These are phyloP conservation scores for Tetrahymena elliotti DNA, from an alignment of 73 alveolate genomes.

Conservation along the genomic window DNA sequence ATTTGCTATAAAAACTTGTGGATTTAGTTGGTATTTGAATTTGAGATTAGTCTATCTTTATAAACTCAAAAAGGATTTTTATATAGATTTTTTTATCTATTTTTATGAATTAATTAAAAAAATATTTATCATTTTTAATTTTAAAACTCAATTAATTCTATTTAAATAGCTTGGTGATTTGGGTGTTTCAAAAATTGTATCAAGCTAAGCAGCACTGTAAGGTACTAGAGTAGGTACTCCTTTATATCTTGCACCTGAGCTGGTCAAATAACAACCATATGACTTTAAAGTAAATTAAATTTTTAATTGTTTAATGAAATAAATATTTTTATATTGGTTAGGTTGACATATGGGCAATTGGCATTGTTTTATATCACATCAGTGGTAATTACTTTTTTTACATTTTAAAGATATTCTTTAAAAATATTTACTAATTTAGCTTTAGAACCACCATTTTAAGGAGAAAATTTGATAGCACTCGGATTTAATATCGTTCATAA, in stretches of 20 bases:
- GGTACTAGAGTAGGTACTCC: slow-evolving; percentile 98
- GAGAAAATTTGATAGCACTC: background rate
- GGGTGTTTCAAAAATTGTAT: slow-evolving; percentile 89
- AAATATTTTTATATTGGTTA: background rate
- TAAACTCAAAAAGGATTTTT: background rate
- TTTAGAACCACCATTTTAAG: background rate
- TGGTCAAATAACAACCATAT: slow-evolving; percentile 89
- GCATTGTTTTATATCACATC: background rate
- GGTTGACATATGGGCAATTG: background rate
- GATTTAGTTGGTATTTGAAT: too few relatives aligned
- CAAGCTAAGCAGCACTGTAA: slow-evolving; percentile 66
- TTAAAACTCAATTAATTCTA: slow-evolving; percentile 9
- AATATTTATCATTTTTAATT: too few relatives aligned
- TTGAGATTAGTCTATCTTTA: background rate
- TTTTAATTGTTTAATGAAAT: background rate
- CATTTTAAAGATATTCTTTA: background rate
- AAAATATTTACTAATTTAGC: background rate
- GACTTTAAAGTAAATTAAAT: slow-evolving; percentile 52
- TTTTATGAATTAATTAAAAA: too few relatives aligned
- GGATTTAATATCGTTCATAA: background rate
- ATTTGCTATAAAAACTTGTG: too few relatives aligned
- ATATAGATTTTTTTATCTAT: background rate
- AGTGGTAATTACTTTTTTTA: background rate
- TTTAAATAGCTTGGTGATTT: slow-evolving; percentile 87
- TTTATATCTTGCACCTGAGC: slow-evolving; percentile 91